Base-by-base conservation (phyloP, 805 yeast species). In the Yarrowia sp. region DNA sequence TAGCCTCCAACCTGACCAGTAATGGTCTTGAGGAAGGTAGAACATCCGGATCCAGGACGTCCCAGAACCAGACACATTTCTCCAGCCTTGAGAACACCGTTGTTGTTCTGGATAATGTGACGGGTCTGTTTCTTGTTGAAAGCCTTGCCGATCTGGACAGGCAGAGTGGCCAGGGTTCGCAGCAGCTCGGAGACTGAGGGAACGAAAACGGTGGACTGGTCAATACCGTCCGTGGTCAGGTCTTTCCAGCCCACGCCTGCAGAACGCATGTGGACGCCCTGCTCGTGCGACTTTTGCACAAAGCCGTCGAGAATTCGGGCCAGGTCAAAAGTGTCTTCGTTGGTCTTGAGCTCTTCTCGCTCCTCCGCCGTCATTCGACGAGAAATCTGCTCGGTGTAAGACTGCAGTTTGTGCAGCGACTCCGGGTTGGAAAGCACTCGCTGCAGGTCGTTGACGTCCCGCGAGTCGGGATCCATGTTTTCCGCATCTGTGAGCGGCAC, bases 11-110 rank as follows among this genome's bases (percentile, higher is more conserved):
- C 81, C 68, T 83, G 85, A 65, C 85, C 86, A 12, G 91, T 84
- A 68, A 88, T 77, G 2, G 88, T 81, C 69, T 85, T 85, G 72
- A 88, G 77, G 52, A 88, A 78, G 2, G 91, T 83, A 4, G 92
- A 85, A 73, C 92, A 88, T 52, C 95, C 95, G 28, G 93, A 87
- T 70, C 93, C 92, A 1, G 93, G 92, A 67, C 88, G 82, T 62
- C 89, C 90, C 36, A 86, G 74, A 6, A 88, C 92, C 56, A 88
- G 76, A 33, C 85, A 80, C 85, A 87, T 82, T 70, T 87, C 91
- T 69, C 92, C 91, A 1, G 88, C 82, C 63, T 51, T 51, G 58
- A 51, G 58, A 24, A 54, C 48, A 11, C 70, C 70, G 44, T 70
- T 67, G 48, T 71, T 65, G 62, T 75, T 68, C 35, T 68, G 40